phyloP scores from a whole-genome alignment of 495 filamentous ascomycete genomes.

The Podospora australis region DNA sequence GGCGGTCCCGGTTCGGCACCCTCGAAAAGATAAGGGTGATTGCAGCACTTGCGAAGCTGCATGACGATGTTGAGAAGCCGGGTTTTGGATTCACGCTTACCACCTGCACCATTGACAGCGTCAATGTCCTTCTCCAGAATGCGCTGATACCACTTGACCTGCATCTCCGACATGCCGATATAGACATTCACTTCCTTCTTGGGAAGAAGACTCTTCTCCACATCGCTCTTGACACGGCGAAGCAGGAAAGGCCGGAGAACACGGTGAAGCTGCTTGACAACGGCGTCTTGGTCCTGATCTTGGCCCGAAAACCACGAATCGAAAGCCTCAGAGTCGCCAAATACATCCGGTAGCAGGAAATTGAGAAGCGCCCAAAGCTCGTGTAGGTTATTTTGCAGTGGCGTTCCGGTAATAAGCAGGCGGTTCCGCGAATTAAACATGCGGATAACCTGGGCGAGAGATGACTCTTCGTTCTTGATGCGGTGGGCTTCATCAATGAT shows the following conservation, averaged over 20 bases:
- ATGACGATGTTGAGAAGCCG: slow-evolving; percentile 99
- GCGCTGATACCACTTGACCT: slow-evolving; percentile 98
- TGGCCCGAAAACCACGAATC: slow-evolving; percentile 96
- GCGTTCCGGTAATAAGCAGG: slow-evolving; percentile 93
- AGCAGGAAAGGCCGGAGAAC: slow-evolving; percentile 91
- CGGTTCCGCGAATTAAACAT: slow-evolving; percentile 95
- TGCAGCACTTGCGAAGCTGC: slow-evolving; percentile 98
- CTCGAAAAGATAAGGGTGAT: slow-evolving; percentile 98
- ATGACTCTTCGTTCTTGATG: slow-evolving; percentile 99
- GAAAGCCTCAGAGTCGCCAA: slow-evolving; percentile 95
- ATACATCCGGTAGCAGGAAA: slow-evolving; percentile 94
- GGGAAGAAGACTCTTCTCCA: slow-evolving; percentile 94
- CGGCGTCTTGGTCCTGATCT: slow-evolving; percentile 81
- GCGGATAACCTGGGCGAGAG: slow-evolving; percentile 92
- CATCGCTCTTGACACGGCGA: slow-evolving; percentile 94
- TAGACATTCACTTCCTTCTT: slow-evolving; percentile 98
- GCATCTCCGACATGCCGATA: slow-evolving; percentile 98
- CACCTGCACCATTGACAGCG: slow-evolving; percentile 93
- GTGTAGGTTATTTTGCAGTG: slow-evolving; percentile 96
- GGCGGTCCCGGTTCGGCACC: slow-evolving; percentile 96
- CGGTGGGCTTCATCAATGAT: slow-evolving; percentile 99
- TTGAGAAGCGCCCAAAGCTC: slow-evolving; percentile 99
- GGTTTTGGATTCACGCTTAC: slow-evolving; percentile 97
- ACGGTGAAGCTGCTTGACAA: slow-evolving; percentile 94
- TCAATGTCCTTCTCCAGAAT: slow-evolving; percentile 99